These are phyloP conservation scores for Raphanus raphanistrum DNA, from an alignment of 345 rosid genomes.

Conservation along the genomic window DNA sequence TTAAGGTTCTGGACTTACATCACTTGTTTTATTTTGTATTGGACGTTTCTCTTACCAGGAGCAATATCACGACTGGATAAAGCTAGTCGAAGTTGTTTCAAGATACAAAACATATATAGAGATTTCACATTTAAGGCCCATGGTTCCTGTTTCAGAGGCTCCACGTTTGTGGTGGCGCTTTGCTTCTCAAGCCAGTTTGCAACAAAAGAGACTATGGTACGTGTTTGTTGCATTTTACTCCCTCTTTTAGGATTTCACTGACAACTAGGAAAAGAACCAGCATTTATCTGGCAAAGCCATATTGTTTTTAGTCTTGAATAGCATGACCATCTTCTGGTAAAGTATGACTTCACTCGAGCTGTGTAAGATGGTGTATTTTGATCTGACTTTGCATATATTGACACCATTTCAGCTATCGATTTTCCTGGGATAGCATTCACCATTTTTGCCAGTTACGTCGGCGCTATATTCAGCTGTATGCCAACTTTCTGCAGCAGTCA, in stretches of 20 bases:
- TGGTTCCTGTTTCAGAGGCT: conserved; percentile 65
- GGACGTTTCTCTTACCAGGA: conserved; percentile 51
- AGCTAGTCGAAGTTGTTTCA: conserved; percentile 84
- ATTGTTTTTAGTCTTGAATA: conserved; percentile 21
- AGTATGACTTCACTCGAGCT: background rate
- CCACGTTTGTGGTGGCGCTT: conserved; percentile 88
- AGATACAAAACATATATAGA: conserved; percentile 81
- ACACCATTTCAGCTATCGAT: conserved; percentile 60
- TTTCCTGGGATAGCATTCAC: conserved; percentile 87
- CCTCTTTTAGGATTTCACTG: conserved; percentile 21
- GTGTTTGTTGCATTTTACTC: conserved; percentile 22
- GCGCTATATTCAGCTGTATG: conserved; percentile 84
- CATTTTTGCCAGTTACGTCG: conserved; percentile 85
- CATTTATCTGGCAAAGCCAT: conserved; percentile 18
- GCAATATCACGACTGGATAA: conserved; percentile 97
- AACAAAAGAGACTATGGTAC: conserved; percentile 88
- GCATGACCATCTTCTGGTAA: conserved; percentile 5
- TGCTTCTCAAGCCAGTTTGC: conserved; percentile 83
- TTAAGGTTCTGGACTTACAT: conserved; percentile 23
- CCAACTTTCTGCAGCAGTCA: conserved; percentile 68
- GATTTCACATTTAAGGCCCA: conserved; percentile 87
- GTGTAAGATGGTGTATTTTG: conserved; percentile 24
- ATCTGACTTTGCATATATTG: conserved; percentile 29
- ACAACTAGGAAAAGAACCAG: conserved; percentile 1
- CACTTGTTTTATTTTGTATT: conserved; percentile 21